Base-by-base conservation (phyloP, 192 early-diverging fungal species). In the Polychytrium aggregatum region DNA sequence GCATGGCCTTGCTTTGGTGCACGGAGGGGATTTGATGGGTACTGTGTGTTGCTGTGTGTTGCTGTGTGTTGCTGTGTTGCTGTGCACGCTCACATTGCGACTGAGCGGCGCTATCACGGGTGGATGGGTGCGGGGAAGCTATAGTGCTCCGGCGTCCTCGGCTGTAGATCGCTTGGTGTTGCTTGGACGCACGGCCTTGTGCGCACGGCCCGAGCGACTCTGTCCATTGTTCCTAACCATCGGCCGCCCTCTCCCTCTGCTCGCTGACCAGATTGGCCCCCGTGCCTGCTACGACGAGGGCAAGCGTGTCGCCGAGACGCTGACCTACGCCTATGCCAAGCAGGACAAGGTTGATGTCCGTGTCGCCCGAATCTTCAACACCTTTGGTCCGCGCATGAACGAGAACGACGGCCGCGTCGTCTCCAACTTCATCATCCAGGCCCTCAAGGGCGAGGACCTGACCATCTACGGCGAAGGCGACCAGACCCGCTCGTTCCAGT, bases 201-300 rank as follows among this genome's bases (percentile, higher is more conserved):
- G n/a, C n/a, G n/a, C 31, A 4, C 4, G 31, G 31, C 31, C 4
- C 11, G 31, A 4, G 31, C 31, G 31, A 33, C 31, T 33, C 6
- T 8, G 6, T 33, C 31, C 11, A n/a, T n/a, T n/a, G n/a, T 33
- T 33, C 11, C 31, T 11, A 33, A 33, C 31, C 4, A 4, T 11
- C 31, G 6, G 4, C 6, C 6, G 4, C 31, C 11, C 31, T 33
- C 6, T 33, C 31, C 31, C 4, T 11, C 30, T 31, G 2, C n/a
- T 40, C 37, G 5, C 28, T 48, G 13, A 81, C 51, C 78, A 81
- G 37, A 87, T 87, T 48, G 87, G 87, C 29, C 84, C 84, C 13
- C 61, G 87, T 38, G 85, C 85, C 2, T 89, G 87, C 55, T 89
- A 89, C 59, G 87, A 89, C 41, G 87, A 89, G 62, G 87, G 85